Base-by-base conservation (phyloP, 805 yeast species). In the Candida gorgasii region DNA sequence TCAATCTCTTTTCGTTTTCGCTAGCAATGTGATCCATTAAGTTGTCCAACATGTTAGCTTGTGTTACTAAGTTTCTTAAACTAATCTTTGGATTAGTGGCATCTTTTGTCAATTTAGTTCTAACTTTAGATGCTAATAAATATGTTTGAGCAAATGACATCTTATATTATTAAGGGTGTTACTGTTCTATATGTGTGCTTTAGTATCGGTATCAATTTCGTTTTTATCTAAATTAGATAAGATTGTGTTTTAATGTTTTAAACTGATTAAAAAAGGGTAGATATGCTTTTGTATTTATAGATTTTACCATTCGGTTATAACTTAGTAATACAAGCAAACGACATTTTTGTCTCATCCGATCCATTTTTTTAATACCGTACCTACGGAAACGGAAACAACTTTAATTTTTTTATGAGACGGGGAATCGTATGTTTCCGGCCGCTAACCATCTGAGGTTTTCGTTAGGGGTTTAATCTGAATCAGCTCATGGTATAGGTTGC, bases 1-100 rank as follows among this genome's bases (percentile, higher is more conserved):
- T 42, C 27, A 46, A 46, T 45, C 66, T 47, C 48, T 61, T 59
- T 41, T 52, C 58, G 27, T 66, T 53, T 47, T 62, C 64, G 28
- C 46, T 53, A 36, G 63, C 48, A 27, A 77, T 62, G 42, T 65
- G 65, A 53, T 78, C 86, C 76, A 84, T 80, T 40, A 84, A 57
- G 47, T 68, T 72, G 55, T 84, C 89, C 48, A 84, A 70, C 67
- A 84, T 64, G 58, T 84, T 84, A 15, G 89, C 89, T 60, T 84
- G 89, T 30, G 80, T 73, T 3, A 84, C 87, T 29, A 84, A 69
- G 39, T 69, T 64, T 37, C 86, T 69, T 39, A 84, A 68, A 41
- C 79, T 65, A 23, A 82, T 75, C 51, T 80, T 83, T 11, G 75
- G 74, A 48, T 72, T 72, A 18, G 76, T 60, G 5, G 87, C 86